These are phyloP conservation scores for Pestalotiopsis sp. DNA, from an alignment of 2,329 filamentous ascomycete species.

Conservation along the genomic window DNA sequence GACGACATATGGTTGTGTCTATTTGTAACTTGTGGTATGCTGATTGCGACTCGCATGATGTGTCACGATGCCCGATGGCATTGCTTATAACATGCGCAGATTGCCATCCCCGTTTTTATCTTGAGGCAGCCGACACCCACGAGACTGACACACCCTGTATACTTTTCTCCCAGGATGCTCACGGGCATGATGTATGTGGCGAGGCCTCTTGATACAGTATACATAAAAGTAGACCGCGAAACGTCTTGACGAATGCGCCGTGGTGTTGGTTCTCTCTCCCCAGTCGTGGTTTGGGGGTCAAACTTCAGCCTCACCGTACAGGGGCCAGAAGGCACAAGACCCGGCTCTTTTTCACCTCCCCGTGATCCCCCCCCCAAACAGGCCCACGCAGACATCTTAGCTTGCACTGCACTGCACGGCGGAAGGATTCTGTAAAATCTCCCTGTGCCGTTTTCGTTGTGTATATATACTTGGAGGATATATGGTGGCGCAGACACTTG, in stretches of 20 bases:
- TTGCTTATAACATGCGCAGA: neutral
- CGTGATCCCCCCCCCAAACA: neutral
- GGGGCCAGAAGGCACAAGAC: neutral
- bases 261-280: neutral
- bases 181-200: neutral
- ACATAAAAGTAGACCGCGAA: neutral
- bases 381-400: no score
- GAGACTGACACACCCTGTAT: neutral
- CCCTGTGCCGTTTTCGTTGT: no score
- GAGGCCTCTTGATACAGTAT: neutral
- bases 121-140: conserved; percentile 1
- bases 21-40: neutral
- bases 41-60: neutral
- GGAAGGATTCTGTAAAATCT: no score
- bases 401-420: no score
- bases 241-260: neutral
- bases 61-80: neutral
- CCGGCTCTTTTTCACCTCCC: neutral
- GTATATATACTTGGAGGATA: no score
- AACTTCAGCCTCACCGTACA: conserved; percentile 3
- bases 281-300: neutral
- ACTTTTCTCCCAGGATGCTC: neutral
- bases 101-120: no score
- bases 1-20: neutral
- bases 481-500: no score